phyloP scores from a whole-genome alignment of 2,329 filamentous ascomycete genomes.

The Stenocarpella maydis region DNA sequence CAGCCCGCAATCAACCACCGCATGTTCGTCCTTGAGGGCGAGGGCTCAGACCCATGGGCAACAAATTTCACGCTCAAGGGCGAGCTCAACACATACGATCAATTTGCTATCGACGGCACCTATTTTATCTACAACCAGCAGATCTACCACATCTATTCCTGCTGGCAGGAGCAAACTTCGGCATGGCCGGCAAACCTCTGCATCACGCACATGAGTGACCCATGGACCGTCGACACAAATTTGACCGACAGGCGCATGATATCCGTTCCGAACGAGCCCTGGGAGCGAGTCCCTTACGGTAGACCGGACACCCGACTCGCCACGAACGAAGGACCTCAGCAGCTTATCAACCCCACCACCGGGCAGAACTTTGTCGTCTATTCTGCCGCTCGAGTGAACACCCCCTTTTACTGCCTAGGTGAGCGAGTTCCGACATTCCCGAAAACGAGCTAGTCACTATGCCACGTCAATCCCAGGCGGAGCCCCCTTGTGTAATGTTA shows the following conservation, averaged over 20 bases:
- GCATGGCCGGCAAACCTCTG: slow-evolving; percentile 48
- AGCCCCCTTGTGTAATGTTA: neutral
- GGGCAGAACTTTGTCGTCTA: slow-evolving; percentile 48
- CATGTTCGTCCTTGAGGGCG: slow-evolving; percentile 47
- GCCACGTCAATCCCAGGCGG: neutral
- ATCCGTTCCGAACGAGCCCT: slow-evolving; percentile 45
- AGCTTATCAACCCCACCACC: slow-evolving; percentile 47
- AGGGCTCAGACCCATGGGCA: slow-evolving; percentile 45
- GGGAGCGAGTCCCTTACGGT: slow-evolving; percentile 48
- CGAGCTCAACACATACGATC: slow-evolving; percentile 47
- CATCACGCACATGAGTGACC: slow-evolving; percentile 47
- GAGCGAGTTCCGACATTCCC: neutral
- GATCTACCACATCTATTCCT: slow-evolving; percentile 48
- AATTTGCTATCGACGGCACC: slow-evolving; percentile 48
- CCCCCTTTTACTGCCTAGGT: slow-evolving; percentile 47
- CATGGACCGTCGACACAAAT: slow-evolving; percentile 46
- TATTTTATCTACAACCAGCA: slow-evolving; percentile 44
- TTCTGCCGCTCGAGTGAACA: slow-evolving; percentile 48
- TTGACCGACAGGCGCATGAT: slow-evolving; percentile 45
- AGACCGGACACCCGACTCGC: slow-evolving; percentile 44
- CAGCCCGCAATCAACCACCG: slow-evolving; percentile 47
- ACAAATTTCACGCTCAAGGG: slow-evolving; percentile 44
- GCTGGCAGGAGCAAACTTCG: slow-evolving; percentile 47
- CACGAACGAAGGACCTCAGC: slow-evolving; percentile 48
- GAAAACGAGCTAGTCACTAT: neutral